A percentile compares a stretch with the other conserved stretches of the same genome.
phyloP scores from a whole-genome alignment of 176 grass and related monocot species.

The Thalia dealbata region DNA sequence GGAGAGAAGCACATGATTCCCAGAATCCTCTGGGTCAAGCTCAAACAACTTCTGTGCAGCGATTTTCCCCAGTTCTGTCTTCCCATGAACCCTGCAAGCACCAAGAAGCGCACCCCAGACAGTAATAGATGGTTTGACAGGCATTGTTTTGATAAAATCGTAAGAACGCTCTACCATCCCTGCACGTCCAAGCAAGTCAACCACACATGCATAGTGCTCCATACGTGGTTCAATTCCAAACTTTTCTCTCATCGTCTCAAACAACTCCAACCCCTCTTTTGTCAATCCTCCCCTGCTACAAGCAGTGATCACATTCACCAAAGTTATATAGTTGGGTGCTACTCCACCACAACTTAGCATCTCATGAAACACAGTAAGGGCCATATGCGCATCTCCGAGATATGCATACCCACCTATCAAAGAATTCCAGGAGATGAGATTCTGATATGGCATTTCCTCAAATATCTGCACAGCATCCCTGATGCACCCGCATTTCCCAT shows the following conservation, averaged over 20 bases:
- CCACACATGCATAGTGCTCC: constrained; percentile 78
- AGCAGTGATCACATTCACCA: constrained; percentile 55
- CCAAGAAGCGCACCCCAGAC: constrained; percentile 78
- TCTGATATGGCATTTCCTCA: constrained; percentile 37
- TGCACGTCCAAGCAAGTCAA: constrained; percentile 69
- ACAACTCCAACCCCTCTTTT: constrained; percentile 48
- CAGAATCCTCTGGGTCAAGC: constrained; percentile 62
- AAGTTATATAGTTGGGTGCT: constrained; percentile 55
- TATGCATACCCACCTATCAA: constrained; percentile 70
- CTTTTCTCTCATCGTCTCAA: constrained; percentile 57
- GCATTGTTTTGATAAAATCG: constrained; percentile 62
- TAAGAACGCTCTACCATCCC: constrained; percentile 74
- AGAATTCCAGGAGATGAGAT: constrained; percentile 61
- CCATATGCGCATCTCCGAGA: constrained; percentile 42
- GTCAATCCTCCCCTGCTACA: constrained; percentile 75
- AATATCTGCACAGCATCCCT: constrained; percentile 44
- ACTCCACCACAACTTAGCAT: constrained; percentile 41
- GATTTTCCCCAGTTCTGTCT: constrained; percentile 54
- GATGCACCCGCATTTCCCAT: constrained; percentile 60
- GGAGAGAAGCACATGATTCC: constrained; percentile 71
- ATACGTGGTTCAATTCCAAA: constrained; percentile 48
- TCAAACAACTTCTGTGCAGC: constrained; percentile 70
- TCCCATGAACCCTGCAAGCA: constrained; percentile 71
- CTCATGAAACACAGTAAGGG: constrained; percentile 46
- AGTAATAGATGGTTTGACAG: constrained; percentile 50